Evolutionary conservation across 768 basidiomycete genomes (phyloP).

Genomic region (Leccinum truebloodii): DNA sequence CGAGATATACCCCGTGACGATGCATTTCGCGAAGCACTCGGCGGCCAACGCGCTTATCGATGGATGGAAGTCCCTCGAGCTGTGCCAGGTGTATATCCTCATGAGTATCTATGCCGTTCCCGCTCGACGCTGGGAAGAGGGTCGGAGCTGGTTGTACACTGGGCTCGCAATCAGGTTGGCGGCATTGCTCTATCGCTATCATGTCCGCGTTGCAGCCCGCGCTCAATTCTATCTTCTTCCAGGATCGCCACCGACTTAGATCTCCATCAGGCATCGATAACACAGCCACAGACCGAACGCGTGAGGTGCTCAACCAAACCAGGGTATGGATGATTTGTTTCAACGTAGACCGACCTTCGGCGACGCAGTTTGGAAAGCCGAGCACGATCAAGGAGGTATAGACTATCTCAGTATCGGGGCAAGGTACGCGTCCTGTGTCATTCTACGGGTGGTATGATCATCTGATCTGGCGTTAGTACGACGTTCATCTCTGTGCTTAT

Average conservation of each 20-base stretch:
- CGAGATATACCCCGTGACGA: too few relatives aligned
- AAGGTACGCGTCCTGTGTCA: conserved; percentile 39
- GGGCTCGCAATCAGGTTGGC: conserved; percentile 77
- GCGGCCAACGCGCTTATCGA: too few relatives aligned
- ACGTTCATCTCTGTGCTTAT: conserved; percentile 75
- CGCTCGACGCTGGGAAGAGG: conserved; percentile 85
- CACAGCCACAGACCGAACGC: conserved; percentile 67
- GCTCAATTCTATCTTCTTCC: not conserved
- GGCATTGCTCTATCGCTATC: not conserved
- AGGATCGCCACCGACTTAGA: conserved; percentile 90
- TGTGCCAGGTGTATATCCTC: conserved; percentile 89
- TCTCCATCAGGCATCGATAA: conserved; percentile 64
- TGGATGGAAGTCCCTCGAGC: conserved; percentile 59
- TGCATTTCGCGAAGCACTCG: too few relatives aligned
- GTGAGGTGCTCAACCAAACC: conserved; percentile 82
- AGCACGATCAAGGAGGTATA: conserved; percentile 89
- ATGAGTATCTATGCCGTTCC: conserved; percentile 83
- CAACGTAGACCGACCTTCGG: conserved; percentile 83
- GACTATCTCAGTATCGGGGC: conserved; percentile 60
- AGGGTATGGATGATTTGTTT: conserved; percentile 92
- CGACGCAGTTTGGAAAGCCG: conserved; percentile 89
- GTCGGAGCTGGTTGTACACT: conserved; percentile 86
- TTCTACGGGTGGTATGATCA: too few relatives aligned
- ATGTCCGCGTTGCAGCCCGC: not conserved
- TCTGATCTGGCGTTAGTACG: conserved; percentile 48